Base-by-base conservation (phyloP, 495 filamentous ascomycete genomes). In the Aspergillus conjunctus region DNA sequence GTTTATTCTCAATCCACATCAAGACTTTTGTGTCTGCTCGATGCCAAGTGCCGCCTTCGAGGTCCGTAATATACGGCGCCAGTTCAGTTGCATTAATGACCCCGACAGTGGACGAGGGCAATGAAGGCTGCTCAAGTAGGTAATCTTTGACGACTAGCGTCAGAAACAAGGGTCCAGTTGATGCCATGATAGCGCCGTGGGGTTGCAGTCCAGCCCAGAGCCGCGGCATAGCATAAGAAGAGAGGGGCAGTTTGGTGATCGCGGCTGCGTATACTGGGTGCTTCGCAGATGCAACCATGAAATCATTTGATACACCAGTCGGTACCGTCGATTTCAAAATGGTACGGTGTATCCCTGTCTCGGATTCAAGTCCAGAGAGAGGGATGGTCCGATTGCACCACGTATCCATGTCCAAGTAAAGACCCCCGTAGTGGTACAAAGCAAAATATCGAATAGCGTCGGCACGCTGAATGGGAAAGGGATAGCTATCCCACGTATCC, bases 381-480 rank as follows among this genome's bases (percentile, higher is more conserved):
- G 34, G 34, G 43, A 46, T 46, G 18, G 53, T 8, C 9, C 37
- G 53, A 11, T n/a, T 15, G 11, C 53, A 55, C 22, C 53, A 22
- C 8, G 34, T 61, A 67, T 91, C 88, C 14, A 90, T 68, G 60
- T 91, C 88, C 59, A 91, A 80, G 68, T 90, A 91, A 52, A 90
- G 82, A 14, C 88, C 88, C 22, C 88, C 88, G 62, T 84, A 90
- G 62, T 86, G 80, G 31, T 79, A 73, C 26, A 91, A 71, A 9
- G 88, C 72, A 67, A 91, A 90, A 66, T 90, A 91, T 45, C 87
- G 80, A 52, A 90, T 82, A 1, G 86, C 77, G 66, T 91, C 88
- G 57, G 87, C 88, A 20, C 88, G 80, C 70, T 90, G 86, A 58
- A 90, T 87, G 10, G 82, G 79, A 67, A 83, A 84, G n/a, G 68